Conservation (phyloP, 2,329 filamentous ascomycete genomes). For the Fusarium verrucosum region DNA sequence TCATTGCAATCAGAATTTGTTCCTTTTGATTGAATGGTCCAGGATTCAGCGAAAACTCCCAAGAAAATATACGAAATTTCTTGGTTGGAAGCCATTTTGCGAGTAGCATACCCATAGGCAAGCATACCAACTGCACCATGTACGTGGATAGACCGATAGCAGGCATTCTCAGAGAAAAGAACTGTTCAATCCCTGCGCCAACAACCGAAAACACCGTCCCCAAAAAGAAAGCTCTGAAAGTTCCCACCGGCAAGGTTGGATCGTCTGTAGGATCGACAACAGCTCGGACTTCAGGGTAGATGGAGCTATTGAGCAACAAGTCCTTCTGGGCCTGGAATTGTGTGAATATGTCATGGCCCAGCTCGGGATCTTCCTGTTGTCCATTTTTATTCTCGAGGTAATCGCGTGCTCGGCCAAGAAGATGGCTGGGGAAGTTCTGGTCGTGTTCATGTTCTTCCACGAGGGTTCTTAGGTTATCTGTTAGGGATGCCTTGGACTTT, state of each 20-base stretch:
- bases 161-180: constrained; percentile 55
- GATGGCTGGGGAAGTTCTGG: constrained; percentile 57
- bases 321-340: constrained; percentile 37
- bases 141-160: constrained; percentile 53
- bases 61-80: background rate
- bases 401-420: constrained; percentile 52
- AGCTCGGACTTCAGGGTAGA: constrained; percentile 56
- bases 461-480: constrained; percentile 35
- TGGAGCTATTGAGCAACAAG: constrained; percentile 48
- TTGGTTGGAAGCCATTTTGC: constrained; percentile 33
- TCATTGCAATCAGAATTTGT: constrained; percentile 63
- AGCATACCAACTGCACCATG: constrained; percentile 53
- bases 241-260: constrained; percentile 51
- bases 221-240: constrained; percentile 53
- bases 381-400: constrained; percentile 47
- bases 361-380: constrained; percentile 20
- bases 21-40: constrained; percentile 64
- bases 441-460: constrained; percentile 55
- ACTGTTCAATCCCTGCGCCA: constrained; percentile 43
- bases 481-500: background rate
- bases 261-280: constrained; percentile 57
- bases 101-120: constrained; percentile 51
- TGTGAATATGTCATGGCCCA: constrained; percentile 27
- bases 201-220: constrained; percentile 49
- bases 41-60: constrained; percentile 54